Evolutionary conservation across 306 rosid species (phyloP), one percentile per base, ranked within the genome.

Genomic region (Prunus campanulata): DNA sequence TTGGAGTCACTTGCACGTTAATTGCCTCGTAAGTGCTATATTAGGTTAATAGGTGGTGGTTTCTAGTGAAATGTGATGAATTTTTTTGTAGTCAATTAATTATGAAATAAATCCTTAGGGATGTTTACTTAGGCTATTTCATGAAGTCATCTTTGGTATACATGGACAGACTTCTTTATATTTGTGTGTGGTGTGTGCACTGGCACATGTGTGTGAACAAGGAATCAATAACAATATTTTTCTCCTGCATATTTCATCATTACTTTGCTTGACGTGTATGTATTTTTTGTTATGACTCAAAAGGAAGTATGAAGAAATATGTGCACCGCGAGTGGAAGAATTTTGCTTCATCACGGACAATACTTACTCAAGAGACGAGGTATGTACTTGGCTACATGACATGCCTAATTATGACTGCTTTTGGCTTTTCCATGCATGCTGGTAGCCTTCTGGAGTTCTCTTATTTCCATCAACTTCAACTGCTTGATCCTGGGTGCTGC

Each of bases 1-100:
- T 96, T 22, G 99, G 99, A 69, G 90, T 96, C 66, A 77, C 96
- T 66, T 84, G 98, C 89, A 88, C 91, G 99, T 83, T 92, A 71
- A 87, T 92, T 75, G 88, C 99, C 71, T 92, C 99, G 99, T 96
- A 86, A 92, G 99, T 89, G 59, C 55, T 72, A 24, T 57, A 56
- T 19, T 81, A 48, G 57, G 35, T 75, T 22, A 50, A 25, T 81
- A 52, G 55, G 27, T 77, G 30, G 68, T 78, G 42, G 42, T 77
- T 63, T 75, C 56, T 52, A 50, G 32, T 64, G 55, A 25, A 42
- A 47, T 42, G 20, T 16, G 39, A 47, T 65, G 66, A 55, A 32
- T 30, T 44, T 30, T 44, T 76, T 56, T 69, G 4, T 55, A 7
- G 20, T 32, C 13, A 15, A 6, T 8, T 68, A 12, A 44, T 4